Conservation (phyloP, 2,329 filamentous ascomycete genomes). For the Pyricularia grisea region DNA sequence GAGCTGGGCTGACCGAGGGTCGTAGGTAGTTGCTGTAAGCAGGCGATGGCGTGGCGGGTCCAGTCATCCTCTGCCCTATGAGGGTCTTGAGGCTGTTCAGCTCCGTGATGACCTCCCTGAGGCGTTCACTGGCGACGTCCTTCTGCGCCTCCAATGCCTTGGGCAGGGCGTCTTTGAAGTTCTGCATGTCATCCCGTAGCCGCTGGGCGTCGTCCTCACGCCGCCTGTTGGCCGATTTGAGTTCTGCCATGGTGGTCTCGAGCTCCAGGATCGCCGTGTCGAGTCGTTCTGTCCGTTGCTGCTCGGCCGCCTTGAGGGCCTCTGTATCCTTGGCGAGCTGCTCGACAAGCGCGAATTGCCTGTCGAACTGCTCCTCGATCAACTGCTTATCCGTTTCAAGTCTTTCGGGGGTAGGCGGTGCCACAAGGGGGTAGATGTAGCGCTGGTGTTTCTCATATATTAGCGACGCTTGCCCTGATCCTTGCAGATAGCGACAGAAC, state of each 20-base stretch:
- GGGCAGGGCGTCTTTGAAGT: conserved; percentile 76
- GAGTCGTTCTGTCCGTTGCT: conserved; percentile 71
- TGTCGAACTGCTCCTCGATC: conserved; percentile 89
- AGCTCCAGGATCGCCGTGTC: conserved; percentile 77
- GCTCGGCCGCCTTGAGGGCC: conserved; percentile 76
- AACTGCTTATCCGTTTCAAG: conserved; percentile 88
- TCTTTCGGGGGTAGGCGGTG: conserved; percentile 87
- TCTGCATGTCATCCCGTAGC: conserved; percentile 76
- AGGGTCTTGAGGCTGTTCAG: conserved; percentile 88
- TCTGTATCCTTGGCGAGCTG: conserved; percentile 88
- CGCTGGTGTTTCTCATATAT: conserved; percentile 45
- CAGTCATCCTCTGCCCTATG: conserved; percentile 54
- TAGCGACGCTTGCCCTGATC: not conserved
- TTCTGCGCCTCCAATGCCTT: conserved; percentile 84
- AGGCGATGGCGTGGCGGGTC: conserved; percentile 24
- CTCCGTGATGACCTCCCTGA: conserved; percentile 80
- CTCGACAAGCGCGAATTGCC: conserved; percentile 83
- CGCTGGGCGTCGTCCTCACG: conserved; percentile 82
- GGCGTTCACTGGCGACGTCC: conserved; percentile 66
- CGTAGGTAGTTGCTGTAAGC: conserved; percentile 19
- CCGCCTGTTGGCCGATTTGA: conserved; percentile 72
- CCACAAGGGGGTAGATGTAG: conserved; percentile 83
- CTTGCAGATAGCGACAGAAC: not conserved
- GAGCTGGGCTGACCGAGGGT: conserved; percentile 10
- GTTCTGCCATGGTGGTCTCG: conserved; percentile 69